Evolutionary conservation across 1,284 basidiomycete genomes (phyloP), one percentile per base, ranked within the genome.

Genomic region (Schizophyllum commune): DNA sequence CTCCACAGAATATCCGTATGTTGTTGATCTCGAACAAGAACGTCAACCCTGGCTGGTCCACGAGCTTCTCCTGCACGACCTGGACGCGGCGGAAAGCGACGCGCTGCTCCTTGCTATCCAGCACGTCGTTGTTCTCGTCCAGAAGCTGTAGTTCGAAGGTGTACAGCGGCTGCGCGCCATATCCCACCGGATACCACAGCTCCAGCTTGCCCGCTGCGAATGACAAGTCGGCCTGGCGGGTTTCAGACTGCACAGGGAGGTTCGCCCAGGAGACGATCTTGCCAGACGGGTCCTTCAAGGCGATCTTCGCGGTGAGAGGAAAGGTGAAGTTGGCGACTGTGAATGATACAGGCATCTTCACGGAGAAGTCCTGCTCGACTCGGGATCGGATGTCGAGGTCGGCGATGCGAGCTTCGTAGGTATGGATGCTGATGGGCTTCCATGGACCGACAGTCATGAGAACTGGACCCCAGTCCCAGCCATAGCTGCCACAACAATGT

Each of bases 1-100:
- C 93, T 64, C 92, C 94, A 68, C 88, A 89, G 71, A 96, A 97
- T n/a, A 96, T 80, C 54, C 89, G 79, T 63, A 91, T 76, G 58
- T 92, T 91, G 72, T 96, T 96, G 69, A 96, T 80, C 71, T 94
- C 89, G 71, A 97, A 97, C 52, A 93, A 73, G 79, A 96, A 96
- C 0, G 88, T 85, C 11, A 86, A 81, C 1, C 93, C 93, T 11
- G 83, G 81, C 67, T 90, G 83, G 65, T 85, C 90, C n/a, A 83
- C 68, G 2, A 96, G 77, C 52, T 84, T 80, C 33, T 92, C 88
- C 74, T 96, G 88, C 0, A 96, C 80, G 22, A 96, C 74, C 21
- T 80, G 75, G 32, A 82, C 87, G 19, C 89, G 82, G 21, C 94
- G 83, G 76, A 96, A 91, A 5, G 88, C 90, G 58, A 92, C 79